phyloP scores from a whole-genome alignment of 306 rosid species.

The Ceratonia siliqua region DNA sequence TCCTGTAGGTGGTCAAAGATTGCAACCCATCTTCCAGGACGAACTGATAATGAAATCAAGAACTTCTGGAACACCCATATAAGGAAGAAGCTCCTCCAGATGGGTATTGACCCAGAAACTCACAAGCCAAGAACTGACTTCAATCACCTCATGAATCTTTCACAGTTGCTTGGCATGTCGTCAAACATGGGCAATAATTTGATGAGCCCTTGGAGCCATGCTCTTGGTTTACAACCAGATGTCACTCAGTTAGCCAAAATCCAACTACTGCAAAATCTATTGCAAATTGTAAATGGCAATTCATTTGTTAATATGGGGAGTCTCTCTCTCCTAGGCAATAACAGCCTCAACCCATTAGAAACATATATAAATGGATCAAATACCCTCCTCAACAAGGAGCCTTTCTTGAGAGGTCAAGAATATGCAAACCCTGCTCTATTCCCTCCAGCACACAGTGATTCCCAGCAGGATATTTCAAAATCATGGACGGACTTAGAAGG shows the following conservation, averaged over 20 bases:
- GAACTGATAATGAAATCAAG: conserved; percentile 89
- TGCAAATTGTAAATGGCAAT: conserved; percentile 40
- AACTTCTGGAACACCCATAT: conserved; percentile 83
- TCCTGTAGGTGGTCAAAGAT: conserved; percentile 81
- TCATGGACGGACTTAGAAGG: conserved; percentile 37
- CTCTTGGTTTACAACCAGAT: conserved; percentile 57
- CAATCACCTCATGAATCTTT: conserved; percentile 58
- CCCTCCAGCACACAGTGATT: conserved; percentile 31
- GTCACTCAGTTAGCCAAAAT: conserved; percentile 58
- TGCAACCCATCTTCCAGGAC: conserved; percentile 78
- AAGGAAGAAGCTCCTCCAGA: conserved; percentile 76
- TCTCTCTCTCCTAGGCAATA: conserved; percentile 32
- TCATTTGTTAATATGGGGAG: conserved; percentile 30
- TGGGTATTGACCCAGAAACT: conserved; percentile 91
- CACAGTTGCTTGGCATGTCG: conserved; percentile 54
- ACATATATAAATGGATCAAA: conserved; percentile 20
- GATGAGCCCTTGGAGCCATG: conserved; percentile 43
- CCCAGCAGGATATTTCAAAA: conserved; percentile 34
- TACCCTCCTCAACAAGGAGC: conserved; percentile 35
- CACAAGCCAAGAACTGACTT: conserved; percentile 84
- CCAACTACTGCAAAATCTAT: conserved; percentile 55
- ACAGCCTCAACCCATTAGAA: conserved; percentile 40
- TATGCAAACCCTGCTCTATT: conserved; percentile 31
- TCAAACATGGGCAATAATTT: conserved; percentile 40
- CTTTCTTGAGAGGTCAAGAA: conserved; percentile 27